These are phyloP conservation scores for Trichopus zeylanicus DNA, from an alignment of 116 monocot genomes.

Conservation along the genomic window DNA sequence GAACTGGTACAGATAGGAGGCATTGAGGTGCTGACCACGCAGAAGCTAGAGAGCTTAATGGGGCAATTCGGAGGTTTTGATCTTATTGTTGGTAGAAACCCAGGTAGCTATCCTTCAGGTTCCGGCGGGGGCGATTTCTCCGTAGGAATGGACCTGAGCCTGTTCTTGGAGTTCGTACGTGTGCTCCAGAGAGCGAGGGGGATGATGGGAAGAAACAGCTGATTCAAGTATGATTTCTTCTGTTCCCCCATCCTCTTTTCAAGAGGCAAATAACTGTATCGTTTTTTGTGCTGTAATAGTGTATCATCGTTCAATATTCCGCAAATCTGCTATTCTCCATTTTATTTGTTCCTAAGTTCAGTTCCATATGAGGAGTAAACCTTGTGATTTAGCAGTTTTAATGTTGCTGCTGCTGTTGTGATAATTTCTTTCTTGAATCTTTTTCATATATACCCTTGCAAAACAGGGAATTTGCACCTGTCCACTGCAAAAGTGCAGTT, in stretches of 20 bases:
- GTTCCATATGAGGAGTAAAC: no score
- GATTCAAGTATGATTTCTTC: background rate
- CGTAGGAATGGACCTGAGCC: conserved; percentile 38
- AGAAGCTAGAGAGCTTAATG: conserved; percentile 31
- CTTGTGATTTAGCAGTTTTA: no score
- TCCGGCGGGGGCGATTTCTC: conserved; percentile 8
- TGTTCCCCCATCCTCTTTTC: background rate
- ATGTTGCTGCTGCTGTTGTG: no score
- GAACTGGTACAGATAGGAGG: conserved; percentile 49
- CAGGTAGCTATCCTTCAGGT: conserved; percentile 11
- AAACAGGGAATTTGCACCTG: no score
- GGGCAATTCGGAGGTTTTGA: conserved; percentile 64
- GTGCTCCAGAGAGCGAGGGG: conserved; percentile 49
- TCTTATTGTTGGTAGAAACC: conserved; percentile 47
- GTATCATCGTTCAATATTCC: no score
- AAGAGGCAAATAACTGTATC: no score
- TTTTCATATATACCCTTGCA: no score
- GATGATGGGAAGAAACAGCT: conserved; percentile 21
- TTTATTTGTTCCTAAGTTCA: no score
- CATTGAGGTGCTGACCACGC: conserved; percentile 35
- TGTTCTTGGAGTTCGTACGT: conserved; percentile 68
- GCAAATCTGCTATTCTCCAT: no score
- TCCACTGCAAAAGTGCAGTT: no score
- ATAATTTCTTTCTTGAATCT: no score
- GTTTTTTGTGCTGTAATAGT: no score